Evolutionary conservation across 352 stramenopile species (phyloP), one percentile per base, ranked within the genome.

Genomic region (Phytophthora palmivora): DNA sequence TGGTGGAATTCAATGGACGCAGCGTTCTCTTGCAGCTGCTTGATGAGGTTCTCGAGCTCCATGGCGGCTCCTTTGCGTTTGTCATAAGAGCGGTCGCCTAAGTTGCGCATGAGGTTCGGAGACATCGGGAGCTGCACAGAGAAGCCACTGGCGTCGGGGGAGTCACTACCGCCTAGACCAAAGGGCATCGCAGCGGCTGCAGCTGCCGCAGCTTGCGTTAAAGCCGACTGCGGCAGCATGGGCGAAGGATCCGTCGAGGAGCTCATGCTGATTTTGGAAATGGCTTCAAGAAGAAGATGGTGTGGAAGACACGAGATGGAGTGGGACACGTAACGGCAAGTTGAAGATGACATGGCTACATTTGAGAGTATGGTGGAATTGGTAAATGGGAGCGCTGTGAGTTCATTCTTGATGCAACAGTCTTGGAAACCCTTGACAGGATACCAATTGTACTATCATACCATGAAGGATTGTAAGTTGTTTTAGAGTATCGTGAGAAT

Each of bases 11-110:
- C 79, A 15, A 88, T 72, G 1, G 72, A 84, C 30, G 89, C 97
- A 4, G 95, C 89, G 47, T 92, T 97, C 63, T 99, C 95, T 64
- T 97, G 92, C 15, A 99, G 80, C 37, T 94, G 91, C 75, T 99
- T 99, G 55, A 99, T 98, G 18, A 99, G 80, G 60, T 97, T 97
- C 84, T 99, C 98, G 26, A 99, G 95, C 79, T 99, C 98, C 52
- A 99, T 88, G 7, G 97, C 97, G 1, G 97, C 97, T 67, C 97
- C 97, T 78, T 99, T 99, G 51, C 98, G 92, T 80, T 99, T 99
- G 66, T 99, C 98, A 76, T 99, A 99, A 12, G 94, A 98, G 15
- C 97, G 86, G 74, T 99, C 98, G 28, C 97, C 97, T 24, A 99
- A 84, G 48, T 96, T 97, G 38, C 86, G 82, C 87, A 94, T 81